Evolutionary conservation across 352 stramenopile genomes (phyloP).

Genomic region (Pythium pyrilobum): DNA sequence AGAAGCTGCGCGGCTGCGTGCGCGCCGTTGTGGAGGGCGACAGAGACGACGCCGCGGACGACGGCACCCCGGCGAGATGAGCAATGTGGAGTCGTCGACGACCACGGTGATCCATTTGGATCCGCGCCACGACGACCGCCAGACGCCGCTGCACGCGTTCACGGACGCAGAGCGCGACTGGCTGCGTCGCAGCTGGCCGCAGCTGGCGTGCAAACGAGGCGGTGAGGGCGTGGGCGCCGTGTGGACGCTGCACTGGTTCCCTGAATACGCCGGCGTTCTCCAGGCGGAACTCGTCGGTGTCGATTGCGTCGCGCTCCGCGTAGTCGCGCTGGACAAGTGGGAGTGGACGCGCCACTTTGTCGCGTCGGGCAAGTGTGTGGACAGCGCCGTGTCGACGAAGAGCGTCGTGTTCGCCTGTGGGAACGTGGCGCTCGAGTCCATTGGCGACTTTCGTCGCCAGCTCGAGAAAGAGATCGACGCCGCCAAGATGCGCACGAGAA

Average conservation of each 20-base stretch:
- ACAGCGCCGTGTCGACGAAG: slow-evolving; percentile 33
- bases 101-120: slow-evolving; percentile 5
- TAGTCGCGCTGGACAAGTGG: slow-evolving; percentile 45
- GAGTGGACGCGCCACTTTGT: slow-evolving; percentile 30
- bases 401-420: slow-evolving; percentile 27
- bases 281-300: slow-evolving; percentile 25
- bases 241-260: slow-evolving; percentile 30
- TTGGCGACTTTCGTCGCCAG: too few species aligned
- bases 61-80: not conserved
- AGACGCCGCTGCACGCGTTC: slow-evolving; percentile 6
- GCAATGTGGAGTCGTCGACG: too few species aligned
- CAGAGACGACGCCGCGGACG: not conserved
- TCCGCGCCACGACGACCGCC: slow-evolving; percentile 9
- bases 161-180: not conserved
- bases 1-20: slow-evolving; percentile 20
- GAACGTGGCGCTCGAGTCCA: slow-evolving; percentile 14
- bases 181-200: not conserved
- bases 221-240: not conserved
- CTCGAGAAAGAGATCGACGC: slow-evolving; percentile 15
- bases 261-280: slow-evolving; percentile 37
- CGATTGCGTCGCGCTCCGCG: slow-evolving; percentile 19
- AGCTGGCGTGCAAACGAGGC: not conserved
- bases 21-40: not conserved
- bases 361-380: slow-evolving; percentile 18
- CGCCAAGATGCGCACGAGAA: slow-evolving; percentile 21